Evolutionary conservation across 306 rosid species (phyloP).

Genomic region (Sicyos baderoa): DNA sequence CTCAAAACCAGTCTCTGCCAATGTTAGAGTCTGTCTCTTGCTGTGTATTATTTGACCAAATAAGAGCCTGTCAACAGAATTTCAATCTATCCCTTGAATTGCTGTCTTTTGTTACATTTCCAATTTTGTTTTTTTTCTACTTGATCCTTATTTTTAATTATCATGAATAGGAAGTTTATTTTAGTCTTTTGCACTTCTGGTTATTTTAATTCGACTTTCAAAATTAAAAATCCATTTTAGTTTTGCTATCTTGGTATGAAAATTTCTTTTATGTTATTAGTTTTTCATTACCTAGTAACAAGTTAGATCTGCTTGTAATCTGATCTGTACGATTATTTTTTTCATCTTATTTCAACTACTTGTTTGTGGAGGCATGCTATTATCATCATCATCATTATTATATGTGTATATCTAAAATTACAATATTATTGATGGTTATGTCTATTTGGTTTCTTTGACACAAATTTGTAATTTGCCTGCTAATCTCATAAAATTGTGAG

Average conservation of each 20-base stretch:
- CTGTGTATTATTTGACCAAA: constrained; percentile 1
- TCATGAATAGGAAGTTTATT: not conserved
- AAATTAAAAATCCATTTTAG: too few species aligned
- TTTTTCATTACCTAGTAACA: too few species aligned
- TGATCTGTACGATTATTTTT: not conserved
- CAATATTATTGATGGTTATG: too few species aligned
- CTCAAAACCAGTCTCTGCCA: not conserved
- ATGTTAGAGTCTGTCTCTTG: not conserved
- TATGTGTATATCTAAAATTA: too few species aligned
- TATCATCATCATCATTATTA: too few species aligned
- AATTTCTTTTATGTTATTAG: too few species aligned
- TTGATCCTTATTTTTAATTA: not conserved
- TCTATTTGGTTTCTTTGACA: too few species aligned
- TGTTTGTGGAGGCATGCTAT: too few species aligned
- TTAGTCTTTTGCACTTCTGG: not conserved
- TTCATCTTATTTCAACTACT: too few species aligned
- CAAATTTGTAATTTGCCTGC: too few species aligned
- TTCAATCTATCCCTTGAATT: not conserved
- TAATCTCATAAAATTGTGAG: not conserved
- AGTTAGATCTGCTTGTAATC: not conserved
- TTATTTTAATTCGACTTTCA: too few species aligned
- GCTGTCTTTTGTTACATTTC: not conserved
- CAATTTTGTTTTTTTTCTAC: not conserved
- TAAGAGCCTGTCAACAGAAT: not conserved
- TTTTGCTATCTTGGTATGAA: too few species aligned